These are phyloP conservation scores for Ascobolus immersus DNA, from an alignment of 495 filamentous ascomycete genomes.

Conservation along the genomic window DNA sequence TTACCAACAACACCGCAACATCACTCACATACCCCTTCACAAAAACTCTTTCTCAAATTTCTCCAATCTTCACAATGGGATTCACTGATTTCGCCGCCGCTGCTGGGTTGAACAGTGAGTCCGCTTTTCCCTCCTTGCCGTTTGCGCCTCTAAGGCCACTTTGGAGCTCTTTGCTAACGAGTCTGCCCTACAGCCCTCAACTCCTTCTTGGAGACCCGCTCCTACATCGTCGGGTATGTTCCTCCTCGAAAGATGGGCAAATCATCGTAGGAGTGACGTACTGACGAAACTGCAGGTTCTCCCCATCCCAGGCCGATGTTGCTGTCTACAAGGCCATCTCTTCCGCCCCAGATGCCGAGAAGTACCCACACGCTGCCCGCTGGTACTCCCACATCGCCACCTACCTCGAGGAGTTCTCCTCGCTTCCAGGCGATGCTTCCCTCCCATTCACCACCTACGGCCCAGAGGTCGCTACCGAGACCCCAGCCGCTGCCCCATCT, in stretches of 20 bases:
- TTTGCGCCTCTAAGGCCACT: not conserved
- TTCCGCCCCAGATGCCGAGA: conserved; percentile 43
- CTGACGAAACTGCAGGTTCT: conserved; percentile 32
- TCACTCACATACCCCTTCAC: not conserved
- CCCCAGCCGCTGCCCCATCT: conserved; percentile 68
- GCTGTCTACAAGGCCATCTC: conserved; percentile 75
- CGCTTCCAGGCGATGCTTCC: conserved; percentile 73
- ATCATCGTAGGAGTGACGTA: conserved; percentile 3
- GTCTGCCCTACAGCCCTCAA: conserved; percentile 45
- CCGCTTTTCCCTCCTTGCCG: conserved; percentile 7
- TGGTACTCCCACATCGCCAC: conserved; percentile 97
- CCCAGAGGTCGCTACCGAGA: conserved; percentile 48
- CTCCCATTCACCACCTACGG: conserved; percentile 75
- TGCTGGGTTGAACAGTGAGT: conserved; percentile 61
- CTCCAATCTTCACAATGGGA: conserved; percentile 43
- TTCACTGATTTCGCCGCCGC: conserved; percentile 82
- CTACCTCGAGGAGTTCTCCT: conserved; percentile 72
- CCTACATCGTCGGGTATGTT: conserved; percentile 78
- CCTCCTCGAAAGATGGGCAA: not conserved
- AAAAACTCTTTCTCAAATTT: conserved; percentile 1
- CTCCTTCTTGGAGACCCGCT: conserved; percentile 68
- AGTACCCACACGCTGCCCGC: conserved; percentile 80
- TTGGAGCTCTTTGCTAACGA: not conserved
- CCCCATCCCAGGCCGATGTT: conserved; percentile 84
- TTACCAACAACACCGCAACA: conserved; percentile 3